Conservation (phyloP, 371 early-diverging fungal species). For the Haplosporangium sp. region DNA sequence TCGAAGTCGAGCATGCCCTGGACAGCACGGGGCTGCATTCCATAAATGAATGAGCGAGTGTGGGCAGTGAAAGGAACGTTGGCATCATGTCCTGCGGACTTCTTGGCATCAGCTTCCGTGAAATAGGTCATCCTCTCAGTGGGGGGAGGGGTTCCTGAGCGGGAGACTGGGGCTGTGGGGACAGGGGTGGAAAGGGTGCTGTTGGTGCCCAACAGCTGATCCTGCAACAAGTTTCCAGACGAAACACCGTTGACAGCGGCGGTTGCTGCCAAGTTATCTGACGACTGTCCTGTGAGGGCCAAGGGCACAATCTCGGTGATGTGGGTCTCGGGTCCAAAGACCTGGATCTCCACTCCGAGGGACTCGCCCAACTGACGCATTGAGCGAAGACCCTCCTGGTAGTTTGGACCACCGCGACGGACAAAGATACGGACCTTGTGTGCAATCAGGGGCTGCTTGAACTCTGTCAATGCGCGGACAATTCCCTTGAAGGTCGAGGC, state of each 20-base stretch:
- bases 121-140: constrained; percentile 70
- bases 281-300: constrained; percentile 76
- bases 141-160: constrained; percentile 54
- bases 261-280: constrained; percentile 47
- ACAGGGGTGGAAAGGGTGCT: constrained; percentile 20
- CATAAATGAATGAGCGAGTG: constrained; percentile 95
- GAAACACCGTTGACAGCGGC: constrained; percentile 43
- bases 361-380: constrained; percentile 94
- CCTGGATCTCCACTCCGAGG: constrained; percentile 93
- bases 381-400: constrained; percentile 96
- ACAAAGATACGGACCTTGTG: constrained; percentile 95
- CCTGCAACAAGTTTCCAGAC: constrained; percentile 75
- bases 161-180: constrained; percentile 21
- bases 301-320: constrained; percentile 98
- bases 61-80: constrained; percentile 84
- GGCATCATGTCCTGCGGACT: constrained; percentile 28
- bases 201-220: constrained; percentile 68
- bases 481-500: constrained; percentile 99
- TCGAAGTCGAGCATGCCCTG: constrained; percentile 99
- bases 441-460: constrained; percentile 84
- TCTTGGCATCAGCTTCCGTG: constrained; percentile 38
- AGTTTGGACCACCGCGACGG: constrained; percentile 98
- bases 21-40: constrained; percentile 99
- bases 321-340: constrained; percentile 98
- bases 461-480: constrained; percentile 93